Conservation (phyloP, 2,329 filamentous ascomycete species). For the Ophioceras dolichostomum region DNA sequence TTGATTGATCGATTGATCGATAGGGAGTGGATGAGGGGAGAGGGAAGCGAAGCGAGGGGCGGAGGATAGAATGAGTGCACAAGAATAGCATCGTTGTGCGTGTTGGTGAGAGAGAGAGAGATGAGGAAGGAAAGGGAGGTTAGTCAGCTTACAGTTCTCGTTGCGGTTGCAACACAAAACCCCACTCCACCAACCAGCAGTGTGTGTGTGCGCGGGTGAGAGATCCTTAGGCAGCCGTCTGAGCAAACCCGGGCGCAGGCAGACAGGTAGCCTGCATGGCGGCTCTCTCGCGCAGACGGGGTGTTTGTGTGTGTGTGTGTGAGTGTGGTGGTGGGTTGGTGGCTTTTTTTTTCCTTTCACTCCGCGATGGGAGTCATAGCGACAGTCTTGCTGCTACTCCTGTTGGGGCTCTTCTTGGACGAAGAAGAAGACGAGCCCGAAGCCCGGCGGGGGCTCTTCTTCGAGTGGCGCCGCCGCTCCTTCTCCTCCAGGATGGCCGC, state of each 20-base stretch:
- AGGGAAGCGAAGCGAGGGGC: too few relatives aligned
- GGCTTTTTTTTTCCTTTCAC: slow-evolving; percentile 6
- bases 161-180: neutral
- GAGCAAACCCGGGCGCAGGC: neutral
- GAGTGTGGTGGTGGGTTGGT: neutral
- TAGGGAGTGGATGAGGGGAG: too few relatives aligned
- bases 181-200: too few relatives aligned
- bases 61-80: too few relatives aligned
- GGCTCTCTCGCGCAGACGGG: neutral
- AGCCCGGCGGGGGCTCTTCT: slow-evolving; percentile 37
- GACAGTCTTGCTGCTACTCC: too few relatives aligned
- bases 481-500: slow-evolving; percentile 24
- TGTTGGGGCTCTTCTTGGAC: too few relatives aligned
- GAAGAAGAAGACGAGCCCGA: too few relatives aligned
- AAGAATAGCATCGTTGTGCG: too few relatives aligned
- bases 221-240: too few relatives aligned
- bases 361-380: slow-evolving; percentile 45
- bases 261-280: neutral
- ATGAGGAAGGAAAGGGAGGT: neutral
- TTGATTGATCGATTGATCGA: too few relatives aligned
- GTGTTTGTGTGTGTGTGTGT: neutral
- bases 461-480: slow-evolving; percentile 20
- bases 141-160: slow-evolving; percentile 2
- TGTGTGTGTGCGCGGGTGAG: too few relatives aligned
- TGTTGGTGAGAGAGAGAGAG: neutral